Evolutionary conservation across 176 grass and related monocot species (phyloP), one percentile per base, ranked within the genome.

Genomic region (Panicum miliaceum): DNA sequence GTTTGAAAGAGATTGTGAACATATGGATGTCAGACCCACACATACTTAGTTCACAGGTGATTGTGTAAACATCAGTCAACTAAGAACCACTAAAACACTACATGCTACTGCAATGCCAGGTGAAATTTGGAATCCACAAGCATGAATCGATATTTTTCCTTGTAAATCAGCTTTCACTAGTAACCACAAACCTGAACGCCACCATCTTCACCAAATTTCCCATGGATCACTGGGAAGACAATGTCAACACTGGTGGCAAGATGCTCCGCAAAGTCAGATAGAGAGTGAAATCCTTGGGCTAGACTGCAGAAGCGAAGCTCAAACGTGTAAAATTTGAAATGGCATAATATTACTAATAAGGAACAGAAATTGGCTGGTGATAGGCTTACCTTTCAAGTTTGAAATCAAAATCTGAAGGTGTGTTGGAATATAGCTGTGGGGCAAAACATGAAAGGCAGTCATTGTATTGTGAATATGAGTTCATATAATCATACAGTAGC

Each of bases 351-450:
- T 73, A 51, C 8, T 72, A 56, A 10, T 0, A 86, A 76, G 64
- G 19, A 73, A 40, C 11, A 73, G 26, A 75, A 60, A 82, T 13
- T 8, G 7, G 7, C 1, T 34, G 32, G 63, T 32, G 38, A 34
- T 14, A 56, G 68, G 13, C 26, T 84, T 62, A 95, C 92, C 95
- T 95, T 82, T 98, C 89, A 68, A 98, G 87, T 66, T 91, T 98
- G 92, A 98, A 98, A 86, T 98, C 95, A 63, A 98, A 98, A 64
- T 98, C 95, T 5, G 92, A 88, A 85, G 92, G 92, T 11, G 95
- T 95, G 84, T 98, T 98, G 53, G 92, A 98, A 58, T 98, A 98
- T 37, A 98, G 86, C 82, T 95, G 87, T 6, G 29, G 50, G 58
- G 61, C 11, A 77, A 18, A 76, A 71, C 11, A 85, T 78, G 86